phyloP scores from a whole-genome alignment of 2,329 filamentous ascomycete species.

The Cucurbitaria berberidis region DNA sequence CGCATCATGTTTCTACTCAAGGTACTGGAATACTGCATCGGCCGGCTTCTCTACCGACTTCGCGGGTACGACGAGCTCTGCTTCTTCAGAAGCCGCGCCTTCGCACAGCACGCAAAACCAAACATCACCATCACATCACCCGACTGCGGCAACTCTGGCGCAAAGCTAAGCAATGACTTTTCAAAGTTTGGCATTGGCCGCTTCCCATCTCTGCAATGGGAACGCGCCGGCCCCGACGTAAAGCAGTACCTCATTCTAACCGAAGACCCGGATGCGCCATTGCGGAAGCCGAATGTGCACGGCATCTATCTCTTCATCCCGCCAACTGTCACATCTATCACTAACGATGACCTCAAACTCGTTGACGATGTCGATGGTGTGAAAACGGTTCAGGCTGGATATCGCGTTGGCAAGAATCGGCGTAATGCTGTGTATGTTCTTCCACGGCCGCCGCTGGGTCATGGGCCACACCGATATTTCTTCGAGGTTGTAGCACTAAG shows the following conservation, averaged over 20 bases:
- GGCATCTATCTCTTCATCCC: not conserved
- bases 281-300: not conserved
- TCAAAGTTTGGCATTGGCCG: not conserved
- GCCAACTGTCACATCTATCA: not conserved
- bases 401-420: not conserved
- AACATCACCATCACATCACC: not conserved
- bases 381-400: not conserved
- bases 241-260: not conserved
- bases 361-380: not conserved
- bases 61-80: not conserved
- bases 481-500: not conserved
- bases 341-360: not conserved
- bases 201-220: not conserved
- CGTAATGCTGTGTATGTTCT: not conserved
- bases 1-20: not conserved
- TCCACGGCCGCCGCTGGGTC: not conserved
- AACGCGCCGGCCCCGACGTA: not conserved
- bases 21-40: not conserved
- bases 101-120: not conserved
- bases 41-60: not conserved
- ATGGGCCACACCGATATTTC: not conserved
- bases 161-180: not conserved
- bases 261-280: not conserved
- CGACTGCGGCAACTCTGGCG: not conserved
- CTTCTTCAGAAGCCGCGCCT: not conserved